Evolutionary conservation across 805 yeast species (phyloP).

Genomic region (Lachancea nothofagi): DNA sequence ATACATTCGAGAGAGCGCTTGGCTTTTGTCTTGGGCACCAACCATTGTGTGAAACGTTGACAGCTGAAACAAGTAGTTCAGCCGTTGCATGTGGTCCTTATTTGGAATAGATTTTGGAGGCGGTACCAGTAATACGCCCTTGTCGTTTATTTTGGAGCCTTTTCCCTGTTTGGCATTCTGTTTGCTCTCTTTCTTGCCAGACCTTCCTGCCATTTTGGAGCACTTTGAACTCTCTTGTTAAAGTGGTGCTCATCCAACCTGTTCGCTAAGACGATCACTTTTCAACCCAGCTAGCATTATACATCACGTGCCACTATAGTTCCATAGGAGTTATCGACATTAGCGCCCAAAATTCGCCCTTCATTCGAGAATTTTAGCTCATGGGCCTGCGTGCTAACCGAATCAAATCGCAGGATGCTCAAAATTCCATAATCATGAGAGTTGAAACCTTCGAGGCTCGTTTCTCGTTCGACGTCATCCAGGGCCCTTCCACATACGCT

Average conservation of each 20-base stretch:
- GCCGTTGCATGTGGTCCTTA: slow-evolving; percentile 54
- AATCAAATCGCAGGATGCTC: slow-evolving; percentile 15
- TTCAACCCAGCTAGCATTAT: too few species aligned
- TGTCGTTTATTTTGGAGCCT: slow-evolving; percentile 14
- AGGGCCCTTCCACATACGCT: slow-evolving; percentile 2
- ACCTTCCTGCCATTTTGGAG: neutral
- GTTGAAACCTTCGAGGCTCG: slow-evolving; percentile 5
- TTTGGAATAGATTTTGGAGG: slow-evolving; percentile 42
- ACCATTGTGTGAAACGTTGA: slow-evolving; percentile 38
- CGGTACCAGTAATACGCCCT: slow-evolving; percentile 18
- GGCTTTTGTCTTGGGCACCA: slow-evolving; percentile 21
- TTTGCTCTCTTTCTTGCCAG: neutral
- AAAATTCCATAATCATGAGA: slow-evolving; percentile 17
- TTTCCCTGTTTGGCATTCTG: neutral
- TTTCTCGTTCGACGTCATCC: slow-evolving; percentile 1
- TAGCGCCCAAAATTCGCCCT: neutral
- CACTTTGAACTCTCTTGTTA: neutral
- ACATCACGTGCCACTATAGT: slow-evolving; percentile 3
- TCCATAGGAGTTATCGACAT: neutral
- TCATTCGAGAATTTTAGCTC: neutral
- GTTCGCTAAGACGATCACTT: too few species aligned
- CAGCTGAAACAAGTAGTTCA: slow-evolving; percentile 55
- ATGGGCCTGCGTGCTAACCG: slow-evolving; percentile 9
- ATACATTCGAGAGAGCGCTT: slow-evolving; percentile 50
- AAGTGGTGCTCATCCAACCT: neutral